These are phyloP conservation scores for Piromyces sp. DNA, from an alignment of 192 early-diverging fungal species.

Conservation along the genomic window DNA sequence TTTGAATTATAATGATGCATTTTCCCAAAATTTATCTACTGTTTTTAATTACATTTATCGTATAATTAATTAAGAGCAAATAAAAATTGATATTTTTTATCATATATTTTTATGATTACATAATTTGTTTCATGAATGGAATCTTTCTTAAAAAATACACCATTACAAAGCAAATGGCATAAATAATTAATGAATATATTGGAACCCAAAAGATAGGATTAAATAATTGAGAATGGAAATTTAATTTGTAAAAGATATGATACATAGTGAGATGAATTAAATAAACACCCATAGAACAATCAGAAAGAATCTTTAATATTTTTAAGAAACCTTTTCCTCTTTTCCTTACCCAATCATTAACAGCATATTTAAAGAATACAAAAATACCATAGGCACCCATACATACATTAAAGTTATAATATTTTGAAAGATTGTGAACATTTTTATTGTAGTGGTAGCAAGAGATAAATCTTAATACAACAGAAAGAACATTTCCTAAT, in stretches of 20 bases:
- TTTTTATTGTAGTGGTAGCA: not conserved
- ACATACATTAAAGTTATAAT: not conserved
- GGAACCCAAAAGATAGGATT: not conserved
- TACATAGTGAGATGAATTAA: not conserved
- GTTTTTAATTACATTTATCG: no score
- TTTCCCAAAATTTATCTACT: no score
- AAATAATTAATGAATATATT: not conserved
- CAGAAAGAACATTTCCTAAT: not conserved
- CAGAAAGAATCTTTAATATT: not conserved
- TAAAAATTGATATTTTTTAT: no score
- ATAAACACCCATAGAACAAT: not conserved
- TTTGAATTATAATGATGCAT: no score
- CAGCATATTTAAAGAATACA: not conserved
- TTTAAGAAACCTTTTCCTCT: not conserved
- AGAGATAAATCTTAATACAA: not conserved
- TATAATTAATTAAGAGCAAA: no score
- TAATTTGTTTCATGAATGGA: not conserved
- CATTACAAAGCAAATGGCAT: not conserved
- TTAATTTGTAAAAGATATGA: not conserved
- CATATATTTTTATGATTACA: no score
- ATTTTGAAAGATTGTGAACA: not conserved
- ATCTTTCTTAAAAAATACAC: not conserved
- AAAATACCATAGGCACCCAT: not conserved
- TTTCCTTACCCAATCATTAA: not conserved
- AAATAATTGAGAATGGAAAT: not conserved